Base-by-base conservation (phyloP, 2,329 filamentous ascomycete genomes). In the Penicillium nordicum region DNA sequence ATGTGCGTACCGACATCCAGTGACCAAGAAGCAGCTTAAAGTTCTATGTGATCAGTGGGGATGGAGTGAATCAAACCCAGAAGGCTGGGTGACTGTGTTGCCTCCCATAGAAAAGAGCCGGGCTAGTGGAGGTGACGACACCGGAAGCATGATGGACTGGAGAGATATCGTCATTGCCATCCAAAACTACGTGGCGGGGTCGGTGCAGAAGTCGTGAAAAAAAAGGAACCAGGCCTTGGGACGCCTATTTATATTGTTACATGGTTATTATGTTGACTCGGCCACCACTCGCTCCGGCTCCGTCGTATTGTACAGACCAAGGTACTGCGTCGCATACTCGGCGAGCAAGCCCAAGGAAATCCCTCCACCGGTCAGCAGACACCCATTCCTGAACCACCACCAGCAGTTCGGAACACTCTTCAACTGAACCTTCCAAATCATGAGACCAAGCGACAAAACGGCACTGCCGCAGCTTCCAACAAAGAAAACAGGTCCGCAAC, bases 1-100 rank as follows among this genome's bases (percentile, higher is more conserved):
- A 25, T 86, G 87, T 4, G 96, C 96, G 92, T 96, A 89, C 88
- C 79, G 81, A 53, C 91, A 97, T 70, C 92, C 92, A 2, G 78
- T 96, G 44, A 96, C 92, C 1, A 80, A 76, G 48, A 84, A 83
- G 60, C 90, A 96, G 61, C 74, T 96, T 37, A 76, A 76, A 40
- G 78, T 88, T 0, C 76, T 97, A 45, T 82, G 87, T 60, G 82
- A 88, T 46, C 88, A 92, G 56, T 96, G 92, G 91, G 87, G 86
- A 6, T 71, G 81, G 45, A 65, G 66, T 34, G 76, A 71, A 23
- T 69, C 58, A 10, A 64, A 67, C 16, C 60, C 64, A 1, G 66
- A 72, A 8, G 78, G 78, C 6, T 88, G 84, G 88, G 82, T 94
- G 62, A 86, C 90, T 67, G 84, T 96, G 18, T 69, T 95, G 59